Evolutionary conservation across 164 flowering plant species (phyloP).

Genomic region (Berberis thunbergii): DNA sequence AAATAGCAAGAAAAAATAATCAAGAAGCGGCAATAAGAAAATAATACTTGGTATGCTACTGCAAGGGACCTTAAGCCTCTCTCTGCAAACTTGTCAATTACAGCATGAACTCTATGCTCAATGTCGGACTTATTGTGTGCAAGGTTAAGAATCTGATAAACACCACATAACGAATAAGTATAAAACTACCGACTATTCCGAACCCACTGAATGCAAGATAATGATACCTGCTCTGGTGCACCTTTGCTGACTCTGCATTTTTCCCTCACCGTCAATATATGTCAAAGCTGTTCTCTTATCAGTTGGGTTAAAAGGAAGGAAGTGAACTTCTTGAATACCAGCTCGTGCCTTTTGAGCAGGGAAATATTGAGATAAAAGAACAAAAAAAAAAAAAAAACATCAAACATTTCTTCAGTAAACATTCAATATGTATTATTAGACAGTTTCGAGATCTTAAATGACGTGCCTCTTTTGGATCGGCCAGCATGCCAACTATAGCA

Average conservation of each 20-base stretch:
- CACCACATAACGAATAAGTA: neutral
- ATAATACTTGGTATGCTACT: conserved; percentile 73
- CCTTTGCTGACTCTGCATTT: conserved; percentile 98
- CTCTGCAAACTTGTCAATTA: conserved; percentile 81
- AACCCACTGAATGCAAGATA: neutral
- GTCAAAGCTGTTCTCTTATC: conserved; percentile 94
- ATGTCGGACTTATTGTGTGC: conserved; percentile 71
- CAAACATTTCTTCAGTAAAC: neutral
- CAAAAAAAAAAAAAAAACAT: neutral
- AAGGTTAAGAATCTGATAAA: conserved; percentile 59
- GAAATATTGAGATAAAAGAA: neutral
- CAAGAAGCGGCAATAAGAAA: neutral
- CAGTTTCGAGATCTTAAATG: neutral
- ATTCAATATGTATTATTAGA: neutral
- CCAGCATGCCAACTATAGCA: conserved; percentile 45
- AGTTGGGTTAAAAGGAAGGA: conserved; percentile 95
- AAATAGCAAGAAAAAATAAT: neutral
- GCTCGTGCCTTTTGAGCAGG: conserved; percentile 53
- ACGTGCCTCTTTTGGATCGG: conserved; percentile 71
- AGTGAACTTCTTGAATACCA: conserved; percentile 82
- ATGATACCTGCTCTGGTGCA: conserved; percentile 90
- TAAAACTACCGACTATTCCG: no score
- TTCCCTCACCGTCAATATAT: conserved; percentile 65
- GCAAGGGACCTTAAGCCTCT: conserved; percentile 86
- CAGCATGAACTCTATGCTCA: conserved; percentile 71